Conservation (phyloP, 495 filamentous ascomycete species). For the Hypoxylon lenormandii region DNA sequence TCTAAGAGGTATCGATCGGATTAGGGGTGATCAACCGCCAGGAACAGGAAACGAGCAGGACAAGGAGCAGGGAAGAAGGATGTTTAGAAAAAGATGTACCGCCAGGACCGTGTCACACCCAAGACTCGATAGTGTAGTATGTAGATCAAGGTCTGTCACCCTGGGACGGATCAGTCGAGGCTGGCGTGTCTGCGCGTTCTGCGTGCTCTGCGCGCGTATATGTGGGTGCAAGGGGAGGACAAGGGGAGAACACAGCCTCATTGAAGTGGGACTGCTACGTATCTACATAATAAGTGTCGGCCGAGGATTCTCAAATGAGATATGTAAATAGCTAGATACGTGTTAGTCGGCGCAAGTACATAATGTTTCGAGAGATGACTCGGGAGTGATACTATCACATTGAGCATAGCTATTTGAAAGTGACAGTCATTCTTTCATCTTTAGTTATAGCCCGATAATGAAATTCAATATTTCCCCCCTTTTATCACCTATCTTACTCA, state of each 20-base stretch:
- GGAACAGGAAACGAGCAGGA: slow-evolving; percentile 39
- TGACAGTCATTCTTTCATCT: too few relatives aligned
- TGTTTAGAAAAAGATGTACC: slow-evolving; percentile 22
- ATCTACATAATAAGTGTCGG: not conserved
- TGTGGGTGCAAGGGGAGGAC: slow-evolving; percentile 7
- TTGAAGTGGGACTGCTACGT: slow-evolving; percentile 24
- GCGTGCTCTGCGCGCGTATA: not conserved
- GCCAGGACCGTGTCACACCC: slow-evolving; percentile 7
- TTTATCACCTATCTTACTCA: too few relatives aligned
- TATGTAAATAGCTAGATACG: not conserved
- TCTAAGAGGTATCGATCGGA: slow-evolving; percentile 21
- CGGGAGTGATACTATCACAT: too few relatives aligned
- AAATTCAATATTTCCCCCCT: too few relatives aligned
- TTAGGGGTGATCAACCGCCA: slow-evolving; percentile 35
- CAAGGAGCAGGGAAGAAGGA: slow-evolving; percentile 26
- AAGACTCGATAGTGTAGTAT: slow-evolving; percentile 1
- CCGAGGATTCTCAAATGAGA: slow-evolving; percentile 6
- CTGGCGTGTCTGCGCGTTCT: slow-evolving; percentile 24
- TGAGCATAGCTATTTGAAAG: too few relatives aligned
- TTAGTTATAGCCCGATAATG: too few relatives aligned
- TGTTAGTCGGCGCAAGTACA: too few relatives aligned
- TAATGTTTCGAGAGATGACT: too few relatives aligned
- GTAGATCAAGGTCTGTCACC: not conserved
- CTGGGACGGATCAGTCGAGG: slow-evolving; percentile 31
- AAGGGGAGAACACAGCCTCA: slow-evolving; percentile 44